These are phyloP conservation scores for Xylariaceae sp. DNA, from an alignment of 2,329 filamentous ascomycete species.

Conservation along the genomic window DNA sequence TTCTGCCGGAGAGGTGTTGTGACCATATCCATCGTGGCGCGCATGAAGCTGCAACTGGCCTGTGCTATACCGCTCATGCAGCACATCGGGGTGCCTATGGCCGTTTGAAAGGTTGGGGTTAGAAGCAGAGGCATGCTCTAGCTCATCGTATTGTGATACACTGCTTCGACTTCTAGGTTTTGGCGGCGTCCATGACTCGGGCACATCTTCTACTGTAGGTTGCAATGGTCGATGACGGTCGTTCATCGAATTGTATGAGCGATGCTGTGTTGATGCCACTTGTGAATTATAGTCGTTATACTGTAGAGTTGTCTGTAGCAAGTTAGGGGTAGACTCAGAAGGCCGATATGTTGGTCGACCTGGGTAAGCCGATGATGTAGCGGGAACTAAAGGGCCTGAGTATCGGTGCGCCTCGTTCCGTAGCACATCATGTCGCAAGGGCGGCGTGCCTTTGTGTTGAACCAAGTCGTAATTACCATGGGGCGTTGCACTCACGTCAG, in stretches of 20 bases:
- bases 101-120: slow-evolving; percentile 44
- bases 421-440: slow-evolving; percentile 55
- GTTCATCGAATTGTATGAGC: slow-evolving; percentile 46
- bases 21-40: slow-evolving; percentile 29
- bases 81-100: slow-evolving; percentile 33
- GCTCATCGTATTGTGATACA: slow-evolving; percentile 35
- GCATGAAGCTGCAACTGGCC: slow-evolving; percentile 24
- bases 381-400: slow-evolving; percentile 34
- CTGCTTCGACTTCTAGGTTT: slow-evolving; percentile 23
- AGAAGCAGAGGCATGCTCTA: slow-evolving; percentile 35
- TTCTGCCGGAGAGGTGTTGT: slow-evolving; percentile 31
- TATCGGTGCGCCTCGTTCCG: slow-evolving; percentile 52
- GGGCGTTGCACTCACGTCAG: slow-evolving; percentile 38
- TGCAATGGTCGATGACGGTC: slow-evolving; percentile 51
- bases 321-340: slow-evolving; percentile 43
- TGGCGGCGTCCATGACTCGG: slow-evolving; percentile 43
- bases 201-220: slow-evolving; percentile 59
- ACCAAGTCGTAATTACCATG: slow-evolving; percentile 39
- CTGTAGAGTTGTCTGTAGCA: slow-evolving; percentile 31
- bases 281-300: slow-evolving; percentile 33
- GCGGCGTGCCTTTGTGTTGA: slow-evolving; percentile 38
- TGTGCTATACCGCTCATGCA: slow-evolving; percentile 30
- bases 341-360: slow-evolving; percentile 49
- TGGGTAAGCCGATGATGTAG: slow-evolving; percentile 42
- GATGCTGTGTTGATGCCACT: slow-evolving; percentile 39